phyloP scores from a whole-genome alignment of 495 filamentous ascomycete genomes.

The Filosporella fistucella region DNA sequence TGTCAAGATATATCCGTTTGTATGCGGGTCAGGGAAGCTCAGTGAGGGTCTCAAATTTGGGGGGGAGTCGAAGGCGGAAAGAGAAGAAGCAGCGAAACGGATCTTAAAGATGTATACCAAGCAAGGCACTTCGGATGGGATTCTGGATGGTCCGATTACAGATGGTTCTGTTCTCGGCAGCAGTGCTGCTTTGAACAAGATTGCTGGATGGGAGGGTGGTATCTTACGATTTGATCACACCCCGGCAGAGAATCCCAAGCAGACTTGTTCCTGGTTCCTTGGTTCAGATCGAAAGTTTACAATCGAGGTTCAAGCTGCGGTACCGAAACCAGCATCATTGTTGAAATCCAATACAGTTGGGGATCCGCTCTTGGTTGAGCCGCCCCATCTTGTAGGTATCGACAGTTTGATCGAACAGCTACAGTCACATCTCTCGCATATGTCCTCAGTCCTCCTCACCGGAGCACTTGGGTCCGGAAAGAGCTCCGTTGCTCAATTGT shows the following conservation, averaged over 20 bases:
- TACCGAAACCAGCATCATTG: slow-evolving; percentile 53
- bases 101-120: slow-evolving; percentile 50
- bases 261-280: slow-evolving; percentile 64
- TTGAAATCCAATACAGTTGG: slow-evolving; percentile 42
- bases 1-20: slow-evolving; percentile 78
- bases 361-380: slow-evolving; percentile 43
- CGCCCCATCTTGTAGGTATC: slow-evolving; percentile 76
- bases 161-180: slow-evolving; percentile 73
- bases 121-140: slow-evolving; percentile 46
- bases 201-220: slow-evolving; percentile 64
- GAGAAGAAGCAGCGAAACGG: slow-evolving; percentile 58
- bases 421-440: slow-evolving; percentile 66
- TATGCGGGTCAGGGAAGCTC: slow-evolving; percentile 43
- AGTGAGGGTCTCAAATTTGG: slow-evolving; percentile 78
- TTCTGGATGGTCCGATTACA: slow-evolving; percentile 84
- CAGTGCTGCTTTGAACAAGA: slow-evolving; percentile 31
- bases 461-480: slow-evolving; percentile 90
- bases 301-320: slow-evolving; percentile 66
- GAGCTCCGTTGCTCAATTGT: slow-evolving; percentile 57
- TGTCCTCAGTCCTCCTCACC: slow-evolving; percentile 83
- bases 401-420: slow-evolving; percentile 70
- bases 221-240: slow-evolving; percentile 63
- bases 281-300: slow-evolving; percentile 68
- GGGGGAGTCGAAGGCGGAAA: slow-evolving; percentile 72
- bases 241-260: slow-evolving; percentile 34